A percentile compares a stretch with the other conserved stretches of the same genome.
Conservation (phyloP, 2,329 filamentous ascomycete species). For the Microsporum audouinii region DNA sequence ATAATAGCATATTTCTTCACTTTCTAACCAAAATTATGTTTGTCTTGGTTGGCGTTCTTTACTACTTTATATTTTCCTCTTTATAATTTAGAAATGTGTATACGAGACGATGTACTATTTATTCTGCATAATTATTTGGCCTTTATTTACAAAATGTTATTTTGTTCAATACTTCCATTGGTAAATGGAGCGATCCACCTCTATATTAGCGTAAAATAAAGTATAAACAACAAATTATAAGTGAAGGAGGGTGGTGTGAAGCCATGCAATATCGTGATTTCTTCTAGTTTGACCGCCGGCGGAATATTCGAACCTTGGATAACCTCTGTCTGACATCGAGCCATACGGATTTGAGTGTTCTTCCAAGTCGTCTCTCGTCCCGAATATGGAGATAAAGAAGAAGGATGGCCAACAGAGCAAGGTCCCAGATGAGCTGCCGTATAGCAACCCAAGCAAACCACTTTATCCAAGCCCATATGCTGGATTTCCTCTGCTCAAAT, state of each 20-base stretch:
- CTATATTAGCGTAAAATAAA: neutral
- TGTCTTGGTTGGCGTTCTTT: neutral
- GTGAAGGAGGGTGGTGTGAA: neutral
- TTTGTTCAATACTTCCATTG: neutral
- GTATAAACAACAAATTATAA: neutral
- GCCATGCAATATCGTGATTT: neutral
- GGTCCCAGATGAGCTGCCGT: slow-evolving; percentile 65
- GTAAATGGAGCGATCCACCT: neutral
- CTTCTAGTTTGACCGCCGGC: slow-evolving; percentile 1
- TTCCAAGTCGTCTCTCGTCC: slow-evolving; percentile 34
- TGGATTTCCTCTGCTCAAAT: slow-evolving; percentile 54
- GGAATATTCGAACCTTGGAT: slow-evolving; percentile 19
- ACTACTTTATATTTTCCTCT: neutral
- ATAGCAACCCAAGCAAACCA: slow-evolving; percentile 58
- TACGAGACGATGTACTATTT: neutral
- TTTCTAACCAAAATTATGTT: neutral
- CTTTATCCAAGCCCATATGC: slow-evolving; percentile 56
- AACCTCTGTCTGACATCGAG: slow-evolving; percentile 27
- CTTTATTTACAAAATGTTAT: neutral
- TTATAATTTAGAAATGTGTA: neutral
- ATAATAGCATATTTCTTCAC: neutral
- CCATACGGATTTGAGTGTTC: slow-evolving; percentile 22
- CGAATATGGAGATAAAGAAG: slow-evolving; percentile 33
- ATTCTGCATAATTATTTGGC: neutral
- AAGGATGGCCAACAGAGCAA: slow-evolving; percentile 39